Conservation (phyloP, 345 rosid genomes). For the Lumnitzera littorea region DNA sequence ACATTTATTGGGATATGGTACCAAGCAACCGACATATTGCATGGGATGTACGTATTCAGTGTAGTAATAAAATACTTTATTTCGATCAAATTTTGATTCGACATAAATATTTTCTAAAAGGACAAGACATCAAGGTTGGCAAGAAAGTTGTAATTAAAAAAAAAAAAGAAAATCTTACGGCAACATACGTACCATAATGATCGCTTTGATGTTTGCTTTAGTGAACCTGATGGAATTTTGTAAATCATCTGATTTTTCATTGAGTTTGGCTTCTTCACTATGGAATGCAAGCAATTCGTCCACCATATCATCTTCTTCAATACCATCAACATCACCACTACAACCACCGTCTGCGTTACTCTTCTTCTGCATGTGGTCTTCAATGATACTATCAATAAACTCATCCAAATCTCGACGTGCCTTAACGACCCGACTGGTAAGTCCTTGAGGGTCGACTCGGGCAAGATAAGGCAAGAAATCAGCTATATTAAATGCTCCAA, state of each 20-base stretch:
- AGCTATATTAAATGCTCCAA: slow-evolving; percentile 85
- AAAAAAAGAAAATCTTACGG: too few relatives aligned
- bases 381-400: slow-evolving; percentile 73
- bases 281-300: slow-evolving; percentile 78
- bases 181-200: slow-evolving; percentile 64
- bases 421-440: slow-evolving; percentile 39
- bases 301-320: slow-evolving; percentile 64
- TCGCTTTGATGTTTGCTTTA: slow-evolving; percentile 76
- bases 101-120: too few relatives aligned
- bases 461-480: slow-evolving; percentile 73
- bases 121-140: neutral
- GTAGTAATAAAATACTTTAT: too few relatives aligned
- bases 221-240: slow-evolving; percentile 62
- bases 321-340: slow-evolving; percentile 16
- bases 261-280: slow-evolving; percentile 51
- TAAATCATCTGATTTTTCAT: slow-evolving; percentile 38
- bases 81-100: too few relatives aligned
- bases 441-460: slow-evolving; percentile 70
- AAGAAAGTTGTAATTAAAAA: neutral
- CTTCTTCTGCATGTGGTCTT: slow-evolving; percentile 59
- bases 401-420: slow-evolving; percentile 63
- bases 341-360: neutral
- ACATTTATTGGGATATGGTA: too few relatives aligned
- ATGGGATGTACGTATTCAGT: too few relatives aligned
- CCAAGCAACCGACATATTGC: too few relatives aligned